A percentile compares a stretch with the other conserved stretches of the same genome.
phyloP scores from a whole-genome alignment of 2,329 filamentous ascomycete species.

The Davidsoniella eucalypti region DNA sequence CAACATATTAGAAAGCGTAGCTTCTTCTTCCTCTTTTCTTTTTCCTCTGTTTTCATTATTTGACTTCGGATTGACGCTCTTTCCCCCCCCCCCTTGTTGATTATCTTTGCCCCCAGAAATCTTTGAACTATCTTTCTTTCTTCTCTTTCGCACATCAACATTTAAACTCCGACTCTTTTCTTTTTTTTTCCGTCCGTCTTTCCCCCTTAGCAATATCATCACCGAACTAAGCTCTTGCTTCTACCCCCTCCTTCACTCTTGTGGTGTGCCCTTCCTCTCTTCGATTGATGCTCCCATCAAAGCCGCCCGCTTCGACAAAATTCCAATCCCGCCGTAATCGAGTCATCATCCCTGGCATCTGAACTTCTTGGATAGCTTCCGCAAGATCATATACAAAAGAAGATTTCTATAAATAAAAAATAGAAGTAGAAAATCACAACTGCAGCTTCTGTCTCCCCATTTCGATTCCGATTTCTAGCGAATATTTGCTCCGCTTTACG shows the following conservation, averaged over 20 bases:
- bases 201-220: not conserved
- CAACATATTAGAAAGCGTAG: not conserved
- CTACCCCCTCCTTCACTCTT: not conserved
- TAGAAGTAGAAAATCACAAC: no score
- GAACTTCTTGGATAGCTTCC: not conserved
- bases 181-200: not conserved
- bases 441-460: no score
- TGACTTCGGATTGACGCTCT: not conserved
- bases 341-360: no score
- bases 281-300: not conserved
- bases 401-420: no score
- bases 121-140: not conserved
- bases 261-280: not conserved
- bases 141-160: not conserved
- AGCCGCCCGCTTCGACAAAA: no score
- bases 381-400: no score
- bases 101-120: not conserved
- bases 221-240: not conserved
- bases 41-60: not conserved
- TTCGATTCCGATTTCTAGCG: not conserved
- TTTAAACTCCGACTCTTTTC: not conserved
- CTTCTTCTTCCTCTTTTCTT: conserved; percentile 4
- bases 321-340: no score
- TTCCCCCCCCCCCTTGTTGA: not conserved
- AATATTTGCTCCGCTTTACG: no score